Evolutionary conservation across 495 filamentous ascomycete species (phyloP).

Genomic region (Neurospora sp.): DNA sequence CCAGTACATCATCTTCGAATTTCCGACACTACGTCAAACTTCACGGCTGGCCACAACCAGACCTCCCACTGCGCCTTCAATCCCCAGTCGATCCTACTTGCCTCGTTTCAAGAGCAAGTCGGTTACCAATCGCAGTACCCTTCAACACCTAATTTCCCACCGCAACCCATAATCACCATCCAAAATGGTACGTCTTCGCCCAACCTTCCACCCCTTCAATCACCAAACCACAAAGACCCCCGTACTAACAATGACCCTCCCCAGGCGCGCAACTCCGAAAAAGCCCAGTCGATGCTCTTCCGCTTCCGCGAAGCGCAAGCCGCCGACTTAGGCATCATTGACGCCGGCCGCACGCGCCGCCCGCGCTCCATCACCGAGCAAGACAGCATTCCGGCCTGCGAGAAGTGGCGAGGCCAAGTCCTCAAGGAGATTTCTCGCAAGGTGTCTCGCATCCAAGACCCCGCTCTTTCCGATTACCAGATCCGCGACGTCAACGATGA

Average conservation of each 20-base stretch:
- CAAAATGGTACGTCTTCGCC: constrained; percentile 20
- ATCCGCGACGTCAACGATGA: constrained; percentile 98
- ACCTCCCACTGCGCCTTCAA: neutral
- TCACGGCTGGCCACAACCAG: neutral
- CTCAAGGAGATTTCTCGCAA: constrained; percentile 96
- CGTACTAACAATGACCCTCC: constrained; percentile 2
- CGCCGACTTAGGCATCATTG: constrained; percentile 90
- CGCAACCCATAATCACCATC: neutral
- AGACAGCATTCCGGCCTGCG: constrained; percentile 73
- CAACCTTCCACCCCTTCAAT: neutral
- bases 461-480: constrained; percentile 82
- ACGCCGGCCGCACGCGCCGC: constrained; percentile 78
- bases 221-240: too few species aligned
- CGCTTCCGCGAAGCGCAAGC: constrained; percentile 98
- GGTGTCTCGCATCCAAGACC: constrained; percentile 88
- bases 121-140: neutral
- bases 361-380: constrained; percentile 83
- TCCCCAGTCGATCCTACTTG: neutral
- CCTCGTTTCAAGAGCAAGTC: neutral
- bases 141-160: neutral
- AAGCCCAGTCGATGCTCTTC: constrained; percentile 99
- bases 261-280: constrained; percentile 75
- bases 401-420: constrained; percentile 97
- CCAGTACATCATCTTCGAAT: neutral
- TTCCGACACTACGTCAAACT: neutral